A percentile compares a stretch with the other conserved stretches of the same genome.
phyloP scores from a whole-genome alignment of 495 filamentous ascomycete species.

The Penicillium bialowiezense region DNA sequence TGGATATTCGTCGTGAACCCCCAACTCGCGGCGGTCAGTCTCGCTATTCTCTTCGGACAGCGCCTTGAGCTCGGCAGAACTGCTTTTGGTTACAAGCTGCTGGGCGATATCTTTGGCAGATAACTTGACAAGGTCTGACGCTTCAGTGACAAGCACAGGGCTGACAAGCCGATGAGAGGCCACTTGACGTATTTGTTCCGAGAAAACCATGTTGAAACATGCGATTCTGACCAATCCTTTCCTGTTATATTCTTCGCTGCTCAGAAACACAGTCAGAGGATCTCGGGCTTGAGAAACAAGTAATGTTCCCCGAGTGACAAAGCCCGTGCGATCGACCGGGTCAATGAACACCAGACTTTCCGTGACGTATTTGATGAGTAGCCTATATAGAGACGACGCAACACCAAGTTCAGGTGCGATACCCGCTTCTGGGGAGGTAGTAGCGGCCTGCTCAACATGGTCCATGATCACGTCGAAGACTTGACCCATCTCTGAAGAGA shows the following conservation, averaged over 20 bases:
- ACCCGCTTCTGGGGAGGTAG: neutral
- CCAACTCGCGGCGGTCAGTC: conserved; percentile 55
- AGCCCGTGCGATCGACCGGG: conserved; percentile 42
- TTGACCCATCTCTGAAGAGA: conserved; percentile 64
- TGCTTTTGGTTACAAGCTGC: conserved; percentile 37
- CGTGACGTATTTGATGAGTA: conserved; percentile 48
- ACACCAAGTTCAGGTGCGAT: neutral
- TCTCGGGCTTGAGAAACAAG: conserved; percentile 30
- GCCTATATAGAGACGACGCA: conserved; percentile 23
- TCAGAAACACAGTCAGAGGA: conserved; percentile 21
- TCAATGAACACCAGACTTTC: conserved; percentile 52
- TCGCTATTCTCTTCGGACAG: conserved; percentile 63
- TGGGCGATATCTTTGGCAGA: conserved; percentile 32
- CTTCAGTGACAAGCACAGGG: conserved; percentile 16
- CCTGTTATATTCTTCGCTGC: conserved; percentile 15
- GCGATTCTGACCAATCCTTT: conserved; percentile 21
- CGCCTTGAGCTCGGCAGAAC: conserved; percentile 50
- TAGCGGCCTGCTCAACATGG: conserved; percentile 16
- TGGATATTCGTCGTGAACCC: conserved; percentile 58
- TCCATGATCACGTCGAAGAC: conserved; percentile 53
- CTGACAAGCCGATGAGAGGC: conserved; percentile 36
- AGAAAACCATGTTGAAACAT: conserved; percentile 36
- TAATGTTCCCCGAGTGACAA: conserved; percentile 29
- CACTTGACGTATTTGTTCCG: conserved; percentile 42
- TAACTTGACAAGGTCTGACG: conserved; percentile 26